phyloP scores from a whole-genome alignment of 129 eudicot species.

The Pulicaria dysenterica region DNA sequence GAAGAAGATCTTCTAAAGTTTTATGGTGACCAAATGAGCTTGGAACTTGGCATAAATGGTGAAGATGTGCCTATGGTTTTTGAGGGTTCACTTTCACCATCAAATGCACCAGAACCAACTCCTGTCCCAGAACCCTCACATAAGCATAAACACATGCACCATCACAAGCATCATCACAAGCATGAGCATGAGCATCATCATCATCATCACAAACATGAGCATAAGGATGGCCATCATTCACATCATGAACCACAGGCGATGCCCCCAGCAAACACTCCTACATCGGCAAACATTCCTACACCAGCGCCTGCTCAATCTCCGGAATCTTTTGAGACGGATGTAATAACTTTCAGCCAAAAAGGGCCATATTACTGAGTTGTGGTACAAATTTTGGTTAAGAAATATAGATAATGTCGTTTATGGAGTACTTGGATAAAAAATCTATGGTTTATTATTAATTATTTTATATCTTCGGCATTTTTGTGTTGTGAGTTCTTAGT shows the following conservation, averaged over 20 bases:
- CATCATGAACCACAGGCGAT: constrained; percentile 24
- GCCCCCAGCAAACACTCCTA: constrained; percentile 27
- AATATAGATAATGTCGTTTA: constrained; percentile 2
- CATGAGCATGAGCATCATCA: constrained; percentile 15
- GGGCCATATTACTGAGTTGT: neutral
- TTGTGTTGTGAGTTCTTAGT: constrained; percentile 1
- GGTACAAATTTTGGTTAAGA: constrained; percentile 4
- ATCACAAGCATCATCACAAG: constrained; percentile 14
- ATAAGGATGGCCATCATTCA: constrained; percentile 29
- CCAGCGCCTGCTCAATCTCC: constrained; percentile 13
- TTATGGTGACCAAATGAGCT: neutral
- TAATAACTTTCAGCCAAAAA: neutral
- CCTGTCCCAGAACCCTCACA: constrained; percentile 24
- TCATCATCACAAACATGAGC: constrained; percentile 27
- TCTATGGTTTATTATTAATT: neutral
- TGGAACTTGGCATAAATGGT: neutral
- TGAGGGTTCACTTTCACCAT: constrained; percentile 17
- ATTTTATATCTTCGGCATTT: neutral
- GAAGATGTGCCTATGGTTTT: neutral
- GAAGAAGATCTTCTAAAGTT: constrained; percentile 14
- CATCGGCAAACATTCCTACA: constrained; percentile 1
- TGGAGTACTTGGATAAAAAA: neutral
- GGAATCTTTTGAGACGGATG: constrained; percentile 10
- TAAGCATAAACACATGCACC: constrained; percentile 27
- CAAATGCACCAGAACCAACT: constrained; percentile 25